Conservation (phyloP, 169 alveolate genomes). For the Plasmodium billcollinsi region DNA sequence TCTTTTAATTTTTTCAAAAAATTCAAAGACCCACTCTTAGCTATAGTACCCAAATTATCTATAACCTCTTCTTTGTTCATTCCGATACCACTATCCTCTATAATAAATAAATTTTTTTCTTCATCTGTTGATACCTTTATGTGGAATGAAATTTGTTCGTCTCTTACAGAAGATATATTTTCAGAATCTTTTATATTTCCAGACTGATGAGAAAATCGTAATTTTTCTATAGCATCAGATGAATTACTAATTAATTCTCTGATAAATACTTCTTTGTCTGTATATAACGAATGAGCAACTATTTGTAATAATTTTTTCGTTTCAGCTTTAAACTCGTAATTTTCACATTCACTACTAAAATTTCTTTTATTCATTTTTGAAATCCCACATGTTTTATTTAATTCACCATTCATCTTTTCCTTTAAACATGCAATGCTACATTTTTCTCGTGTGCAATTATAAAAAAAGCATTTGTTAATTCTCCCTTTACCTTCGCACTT, state of each 20-base stretch:
- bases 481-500: not conserved
- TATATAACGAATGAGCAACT: conserved; percentile 96
- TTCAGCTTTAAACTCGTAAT: conserved; percentile 94
- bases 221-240: conserved; percentile 99
- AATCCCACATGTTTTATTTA: not conserved
- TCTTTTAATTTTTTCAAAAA: conserved; percentile 89
- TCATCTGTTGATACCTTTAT: conserved; percentile 89
- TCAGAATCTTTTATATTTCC: conserved; percentile 59
- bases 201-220: conserved; percentile 88
- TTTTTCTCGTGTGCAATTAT: too few relatives aligned
- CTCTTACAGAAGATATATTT: not conserved
- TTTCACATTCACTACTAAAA: conserved; percentile 27
- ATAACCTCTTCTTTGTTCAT: conserved; percentile 96
- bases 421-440: not conserved
- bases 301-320: conserved; percentile 96
- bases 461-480: too few relatives aligned
- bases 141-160: conserved; percentile 58
- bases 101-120: conserved; percentile 86
- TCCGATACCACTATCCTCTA: conserved; percentile 96
- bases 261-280: conserved; percentile 96
- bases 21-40: conserved; percentile 98
- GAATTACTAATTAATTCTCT: conserved; percentile 99
- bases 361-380: not conserved
- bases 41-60: conserved; percentile 97
- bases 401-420: not conserved